phyloP scores from a whole-genome alignment of 176 grass and related monocot genomes.

The Tillandsia fasciculata region DNA sequence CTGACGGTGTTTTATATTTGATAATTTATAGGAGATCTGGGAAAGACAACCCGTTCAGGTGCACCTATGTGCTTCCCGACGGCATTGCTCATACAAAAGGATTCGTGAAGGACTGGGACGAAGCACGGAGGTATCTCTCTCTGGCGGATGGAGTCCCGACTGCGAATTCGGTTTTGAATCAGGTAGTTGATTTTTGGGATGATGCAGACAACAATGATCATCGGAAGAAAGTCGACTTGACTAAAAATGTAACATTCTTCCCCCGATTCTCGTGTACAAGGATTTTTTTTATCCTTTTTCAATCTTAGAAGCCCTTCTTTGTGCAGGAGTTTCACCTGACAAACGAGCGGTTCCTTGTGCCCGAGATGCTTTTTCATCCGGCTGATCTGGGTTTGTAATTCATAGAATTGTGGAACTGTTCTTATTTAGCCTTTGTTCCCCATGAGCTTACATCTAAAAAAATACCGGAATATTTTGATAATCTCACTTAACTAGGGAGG shows the following conservation, averaged over 20 bases:
- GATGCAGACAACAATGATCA: constrained; percentile 36
- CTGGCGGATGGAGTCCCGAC: constrained; percentile 26
- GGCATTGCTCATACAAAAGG: constrained; percentile 80
- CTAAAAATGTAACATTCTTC: constrained; percentile 59
- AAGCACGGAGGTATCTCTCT: constrained; percentile 56
- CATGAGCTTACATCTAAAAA: neutral
- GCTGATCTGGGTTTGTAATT: constrained; percentile 57
- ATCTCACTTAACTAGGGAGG: neutral
- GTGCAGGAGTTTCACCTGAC: constrained; percentile 77
- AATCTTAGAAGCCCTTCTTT: constrained; percentile 25
- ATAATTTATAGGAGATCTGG: constrained; percentile 42
- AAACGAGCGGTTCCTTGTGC: constrained; percentile 92
- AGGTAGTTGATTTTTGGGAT: constrained; percentile 4
- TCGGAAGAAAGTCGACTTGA: constrained; percentile 46
- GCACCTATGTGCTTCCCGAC: constrained; percentile 92
- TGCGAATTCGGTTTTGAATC: constrained; percentile 22
- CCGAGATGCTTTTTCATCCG: constrained; percentile 88
- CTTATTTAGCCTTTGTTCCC: neutral
- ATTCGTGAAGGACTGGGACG: constrained; percentile 69
- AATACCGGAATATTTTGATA: neutral
- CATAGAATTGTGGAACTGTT: neutral
- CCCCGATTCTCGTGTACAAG: neutral
- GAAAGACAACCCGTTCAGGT: constrained; percentile 79
- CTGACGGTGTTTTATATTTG: neutral
- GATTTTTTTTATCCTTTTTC: neutral